Evolutionary conservation across 73 alveolate genomes (phyloP).

Genomic region (Uronychia setigera): DNA sequence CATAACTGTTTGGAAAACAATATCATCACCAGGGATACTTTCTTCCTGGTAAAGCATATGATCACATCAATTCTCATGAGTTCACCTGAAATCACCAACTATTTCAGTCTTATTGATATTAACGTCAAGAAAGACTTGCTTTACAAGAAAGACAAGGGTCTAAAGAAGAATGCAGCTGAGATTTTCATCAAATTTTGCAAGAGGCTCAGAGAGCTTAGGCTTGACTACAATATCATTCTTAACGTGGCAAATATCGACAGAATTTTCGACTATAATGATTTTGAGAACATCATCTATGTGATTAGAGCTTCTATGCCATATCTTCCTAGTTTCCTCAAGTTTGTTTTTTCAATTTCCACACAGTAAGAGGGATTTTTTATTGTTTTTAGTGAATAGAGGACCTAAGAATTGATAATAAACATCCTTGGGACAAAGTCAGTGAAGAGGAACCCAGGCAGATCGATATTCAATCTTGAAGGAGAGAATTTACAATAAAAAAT

Average conservation of each 20-base stretch:
- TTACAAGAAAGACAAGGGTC: constrained; percentile 24
- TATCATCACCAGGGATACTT: constrained; percentile 46
- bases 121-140: constrained; percentile 31
- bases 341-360: constrained; percentile 24
- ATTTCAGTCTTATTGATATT: constrained; percentile 39
- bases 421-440: not conserved
- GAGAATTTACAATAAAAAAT: not conserved
- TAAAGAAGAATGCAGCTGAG: constrained; percentile 44
- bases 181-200: constrained; percentile 37
- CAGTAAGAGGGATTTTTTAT: not conserved
- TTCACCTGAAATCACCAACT: constrained; percentile 36
- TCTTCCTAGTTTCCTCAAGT: constrained; percentile 41
- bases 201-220: constrained; percentile 39
- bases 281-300: constrained; percentile 34
- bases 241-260: constrained; percentile 39
- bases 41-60: constrained; percentile 48
- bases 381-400: not conserved
- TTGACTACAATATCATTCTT: constrained; percentile 51
- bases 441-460: not conserved
- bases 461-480: not conserved
- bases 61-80: constrained; percentile 42
- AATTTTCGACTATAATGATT: constrained; percentile 20
- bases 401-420: not conserved
- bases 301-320: constrained; percentile 35
- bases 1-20: constrained; percentile 53